Conservation (phyloP, 768 basidiomycete species). For the Lactarius trivialis region DNA sequence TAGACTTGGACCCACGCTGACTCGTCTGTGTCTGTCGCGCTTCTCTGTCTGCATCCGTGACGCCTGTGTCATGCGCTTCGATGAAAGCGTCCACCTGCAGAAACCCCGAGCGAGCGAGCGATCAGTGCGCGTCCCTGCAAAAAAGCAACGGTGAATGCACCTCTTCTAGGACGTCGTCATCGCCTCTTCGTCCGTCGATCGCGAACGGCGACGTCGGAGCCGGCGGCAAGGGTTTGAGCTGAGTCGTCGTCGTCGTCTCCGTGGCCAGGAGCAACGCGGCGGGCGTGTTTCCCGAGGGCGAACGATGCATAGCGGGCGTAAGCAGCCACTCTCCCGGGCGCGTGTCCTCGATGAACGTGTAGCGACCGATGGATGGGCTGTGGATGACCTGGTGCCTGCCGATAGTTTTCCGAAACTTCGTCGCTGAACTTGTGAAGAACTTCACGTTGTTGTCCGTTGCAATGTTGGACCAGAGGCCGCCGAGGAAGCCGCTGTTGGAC, state of each 20-base stretch:
- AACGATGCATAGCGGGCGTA: constrained; percentile 58
- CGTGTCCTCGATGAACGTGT: constrained; percentile 79
- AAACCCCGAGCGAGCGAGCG: neutral
- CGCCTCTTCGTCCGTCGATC: constrained; percentile 72
- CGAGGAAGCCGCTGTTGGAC: constrained; percentile 55
- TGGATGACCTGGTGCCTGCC: constrained; percentile 86
- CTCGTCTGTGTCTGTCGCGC: constrained; percentile 19
- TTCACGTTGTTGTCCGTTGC: constrained; percentile 89
- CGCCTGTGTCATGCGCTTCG: constrained; percentile 84
- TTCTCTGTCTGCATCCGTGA: constrained; percentile 72
- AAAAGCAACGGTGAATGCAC: constrained; percentile 34
- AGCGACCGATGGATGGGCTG: constrained; percentile 80
- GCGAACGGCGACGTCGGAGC: constrained; percentile 50
- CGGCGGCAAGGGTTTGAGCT: constrained; percentile 22
- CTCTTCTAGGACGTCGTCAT: constrained; percentile 86
- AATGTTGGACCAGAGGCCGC: constrained; percentile 85
- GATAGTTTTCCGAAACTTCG: constrained; percentile 88
- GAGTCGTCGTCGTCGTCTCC: constrained; percentile 4
- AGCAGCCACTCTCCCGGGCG: constrained; percentile 83
- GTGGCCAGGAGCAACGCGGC: no score
- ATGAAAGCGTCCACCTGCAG: constrained; percentile 92
- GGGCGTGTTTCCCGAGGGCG: constrained; percentile 31
- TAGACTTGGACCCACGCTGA: neutral
- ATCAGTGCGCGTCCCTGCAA: neutral
- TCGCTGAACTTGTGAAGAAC: constrained; percentile 91